A percentile compares a stretch with the other conserved stretches of the same genome.
Conservation (phyloP, 108 stramenopile genomes). For the Aurantiochytrium sp. region DNA sequence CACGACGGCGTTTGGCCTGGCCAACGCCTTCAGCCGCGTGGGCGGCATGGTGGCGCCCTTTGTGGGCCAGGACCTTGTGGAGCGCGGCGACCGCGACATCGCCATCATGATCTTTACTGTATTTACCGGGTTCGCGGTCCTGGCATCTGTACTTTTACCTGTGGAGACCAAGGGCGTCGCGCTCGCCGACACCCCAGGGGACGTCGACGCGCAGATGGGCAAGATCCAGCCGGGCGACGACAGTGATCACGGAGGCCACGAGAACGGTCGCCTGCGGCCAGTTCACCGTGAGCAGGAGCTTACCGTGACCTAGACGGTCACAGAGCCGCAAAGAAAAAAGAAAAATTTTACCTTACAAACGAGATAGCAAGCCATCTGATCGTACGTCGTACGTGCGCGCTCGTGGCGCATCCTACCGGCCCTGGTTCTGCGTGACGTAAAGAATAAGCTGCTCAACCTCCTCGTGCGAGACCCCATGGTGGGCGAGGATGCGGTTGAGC, state of each 20-base stretch:
- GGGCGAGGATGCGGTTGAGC: not conserved
- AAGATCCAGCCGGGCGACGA: not conserved
- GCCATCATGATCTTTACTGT: not conserved
- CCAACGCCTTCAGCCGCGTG: not conserved
- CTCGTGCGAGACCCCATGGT: not conserved
- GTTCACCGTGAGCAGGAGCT: too few relatives aligned
- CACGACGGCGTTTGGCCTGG: conserved; percentile 20
- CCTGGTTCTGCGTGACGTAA: not conserved
- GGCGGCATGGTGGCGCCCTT: conserved; percentile 39
- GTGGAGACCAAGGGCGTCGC: not conserved
- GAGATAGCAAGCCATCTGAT: too few relatives aligned
- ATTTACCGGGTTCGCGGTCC: not conserved
- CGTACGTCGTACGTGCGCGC: too few relatives aligned
- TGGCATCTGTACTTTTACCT: not conserved
- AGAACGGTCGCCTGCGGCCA: too few relatives aligned
- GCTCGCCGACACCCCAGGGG: not conserved
- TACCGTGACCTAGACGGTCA: too few relatives aligned
- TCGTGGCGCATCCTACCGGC: not conserved
- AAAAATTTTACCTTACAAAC: too few relatives aligned
- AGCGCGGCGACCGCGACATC: not conserved
- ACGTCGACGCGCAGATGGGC: not conserved
- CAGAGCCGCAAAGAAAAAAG: too few relatives aligned
- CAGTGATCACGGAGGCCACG: not conserved
- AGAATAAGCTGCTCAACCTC: not conserved
- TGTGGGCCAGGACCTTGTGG: conserved; percentile 18